A percentile compares a stretch with the other conserved stretches of the same genome.
phyloP scores from a whole-genome alignment of 2,329 filamentous ascomycete species.

The Neonectria sp. region DNA sequence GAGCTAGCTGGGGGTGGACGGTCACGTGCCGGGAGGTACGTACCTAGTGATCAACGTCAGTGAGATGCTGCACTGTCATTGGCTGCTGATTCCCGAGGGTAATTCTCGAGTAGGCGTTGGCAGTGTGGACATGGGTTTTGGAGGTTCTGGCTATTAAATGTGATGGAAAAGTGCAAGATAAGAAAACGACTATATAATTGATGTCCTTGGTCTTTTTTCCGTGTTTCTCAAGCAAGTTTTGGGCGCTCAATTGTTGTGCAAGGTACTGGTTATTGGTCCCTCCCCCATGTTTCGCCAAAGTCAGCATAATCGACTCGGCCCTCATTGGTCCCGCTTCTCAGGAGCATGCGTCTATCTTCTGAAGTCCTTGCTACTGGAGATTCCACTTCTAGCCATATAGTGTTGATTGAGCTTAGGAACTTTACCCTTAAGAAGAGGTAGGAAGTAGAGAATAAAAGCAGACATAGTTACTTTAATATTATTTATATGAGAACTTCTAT shows the following conservation, averaged over 20 bases:
- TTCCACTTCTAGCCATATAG: too few species aligned
- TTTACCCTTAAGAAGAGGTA: too few species aligned
- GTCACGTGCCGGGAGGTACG: constrained; percentile 46
- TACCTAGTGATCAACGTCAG: constrained; percentile 37
- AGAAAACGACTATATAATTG: accelerated
- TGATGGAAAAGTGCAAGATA: not conserved
- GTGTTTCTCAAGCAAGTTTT: not conserved
- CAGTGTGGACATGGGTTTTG: too few species aligned
- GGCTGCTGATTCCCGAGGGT: constrained; percentile 34
- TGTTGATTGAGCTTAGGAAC: too few species aligned
- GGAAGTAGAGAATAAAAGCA: too few species aligned
- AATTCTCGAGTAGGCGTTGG: not conserved
- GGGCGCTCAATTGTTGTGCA: constrained; percentile 13
- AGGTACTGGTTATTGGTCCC: not conserved
- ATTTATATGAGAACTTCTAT: too few species aligned
- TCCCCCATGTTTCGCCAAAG: constrained; percentile 31
- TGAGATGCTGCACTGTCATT: constrained; percentile 27
- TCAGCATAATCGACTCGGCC: constrained; percentile 42
- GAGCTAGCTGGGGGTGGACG: constrained; percentile 39
- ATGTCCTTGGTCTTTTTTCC: not conserved
- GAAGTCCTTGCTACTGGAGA: too few species aligned
- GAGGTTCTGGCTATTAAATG: not conserved
- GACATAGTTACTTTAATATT: too few species aligned
- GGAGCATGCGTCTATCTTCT: not conserved
- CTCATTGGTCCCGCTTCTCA: constrained; percentile 39